A percentile compares a stretch with the other conserved stretches of the same genome.
These are phyloP conservation scores for Yamadazyma laniorum DNA, from an alignment of 805 yeast species.

Conservation along the genomic window DNA sequence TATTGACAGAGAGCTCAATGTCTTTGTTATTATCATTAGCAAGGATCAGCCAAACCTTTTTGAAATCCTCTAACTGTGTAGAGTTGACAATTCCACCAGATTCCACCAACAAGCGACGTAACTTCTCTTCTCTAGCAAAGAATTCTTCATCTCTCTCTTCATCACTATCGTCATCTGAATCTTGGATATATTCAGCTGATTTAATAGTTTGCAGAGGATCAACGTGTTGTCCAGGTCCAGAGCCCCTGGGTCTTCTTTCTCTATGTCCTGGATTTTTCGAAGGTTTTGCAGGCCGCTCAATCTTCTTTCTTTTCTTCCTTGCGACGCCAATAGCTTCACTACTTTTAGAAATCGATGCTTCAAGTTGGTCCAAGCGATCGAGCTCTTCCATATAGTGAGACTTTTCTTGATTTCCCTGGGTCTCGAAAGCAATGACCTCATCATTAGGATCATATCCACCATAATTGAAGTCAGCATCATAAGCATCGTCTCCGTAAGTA, in stretches of 20 bases:
- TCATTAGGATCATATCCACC: conserved; percentile 26
- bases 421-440: conserved; percentile 33
- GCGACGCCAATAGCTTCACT: conserved; percentile 24
- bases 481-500: conserved; percentile 23
- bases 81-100: conserved; percentile 41
- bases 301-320: conserved; percentile 20
- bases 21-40: conserved; percentile 7
- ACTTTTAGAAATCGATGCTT: conserved; percentile 18
- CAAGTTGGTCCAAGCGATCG: conserved; percentile 40
- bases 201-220: conserved; percentile 21
- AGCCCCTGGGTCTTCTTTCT: conserved; percentile 16
- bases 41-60: conserved; percentile 25
- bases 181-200: conserved; percentile 55
- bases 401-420: conserved; percentile 15
- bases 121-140: conserved; percentile 53
- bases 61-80: conserved; percentile 31
- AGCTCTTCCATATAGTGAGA: conserved; percentile 17
- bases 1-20: conserved; percentile 11
- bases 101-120: conserved; percentile 38
- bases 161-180: conserved; percentile 65
- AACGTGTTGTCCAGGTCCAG: conserved; percentile 5
- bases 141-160: conserved; percentile 52
- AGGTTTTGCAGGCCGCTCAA: conserved; percentile 11
- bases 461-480: conserved; percentile 23
- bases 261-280: conserved; percentile 10